These are phyloP conservation scores for Trichophyton verrucosum DNA, from an alignment of 2,329 filamentous ascomycete genomes.

Conservation along the genomic window DNA sequence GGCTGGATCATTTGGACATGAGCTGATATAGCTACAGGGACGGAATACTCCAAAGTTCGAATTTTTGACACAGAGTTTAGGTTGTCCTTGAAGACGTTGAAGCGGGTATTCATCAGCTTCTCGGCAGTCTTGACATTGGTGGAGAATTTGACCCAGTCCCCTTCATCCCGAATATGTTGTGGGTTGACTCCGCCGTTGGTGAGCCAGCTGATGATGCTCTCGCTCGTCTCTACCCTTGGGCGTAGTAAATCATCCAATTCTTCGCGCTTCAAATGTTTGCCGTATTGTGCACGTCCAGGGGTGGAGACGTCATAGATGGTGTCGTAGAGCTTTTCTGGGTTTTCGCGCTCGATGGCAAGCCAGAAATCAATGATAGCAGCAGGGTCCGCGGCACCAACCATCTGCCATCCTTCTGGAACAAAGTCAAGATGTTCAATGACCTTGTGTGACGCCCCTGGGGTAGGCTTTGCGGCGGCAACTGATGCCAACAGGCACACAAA, in stretches of 20 bases:
- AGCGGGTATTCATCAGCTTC: slow-evolving; percentile 8
- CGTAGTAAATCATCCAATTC: slow-evolving; percentile 45
- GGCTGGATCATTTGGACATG: slow-evolving; percentile 53
- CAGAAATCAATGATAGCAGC: slow-evolving; percentile 37
- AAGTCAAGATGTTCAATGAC: slow-evolving; percentile 21
- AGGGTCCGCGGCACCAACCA: slow-evolving; percentile 19
- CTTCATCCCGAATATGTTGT: slow-evolving; percentile 38
- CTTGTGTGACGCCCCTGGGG: background rate
- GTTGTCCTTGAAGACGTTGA: slow-evolving; percentile 6
- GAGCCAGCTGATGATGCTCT: slow-evolving; percentile 46
- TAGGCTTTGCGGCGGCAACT: background rate
- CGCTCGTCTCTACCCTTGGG: slow-evolving; percentile 38
- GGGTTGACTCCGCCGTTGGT: slow-evolving; percentile 36
- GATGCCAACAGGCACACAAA: background rate
- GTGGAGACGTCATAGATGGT: slow-evolving; percentile 50
- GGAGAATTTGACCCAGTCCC: slow-evolving; percentile 49
- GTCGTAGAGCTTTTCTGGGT: slow-evolving; percentile 43
- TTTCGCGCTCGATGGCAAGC: slow-evolving; percentile 40
- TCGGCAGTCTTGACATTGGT: slow-evolving; percentile 8
- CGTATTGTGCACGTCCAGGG: slow-evolving; percentile 47
- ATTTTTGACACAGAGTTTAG: slow-evolving; percentile 30
- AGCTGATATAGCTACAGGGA: slow-evolving; percentile 43
- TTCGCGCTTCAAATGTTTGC: slow-evolving; percentile 49
- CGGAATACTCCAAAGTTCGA: slow-evolving; percentile 48
- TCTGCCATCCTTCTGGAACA: slow-evolving; percentile 25